These are phyloP conservation scores for Gentiana macrophylla DNA, from an alignment of 257 asterid species.

Conservation along the genomic window DNA sequence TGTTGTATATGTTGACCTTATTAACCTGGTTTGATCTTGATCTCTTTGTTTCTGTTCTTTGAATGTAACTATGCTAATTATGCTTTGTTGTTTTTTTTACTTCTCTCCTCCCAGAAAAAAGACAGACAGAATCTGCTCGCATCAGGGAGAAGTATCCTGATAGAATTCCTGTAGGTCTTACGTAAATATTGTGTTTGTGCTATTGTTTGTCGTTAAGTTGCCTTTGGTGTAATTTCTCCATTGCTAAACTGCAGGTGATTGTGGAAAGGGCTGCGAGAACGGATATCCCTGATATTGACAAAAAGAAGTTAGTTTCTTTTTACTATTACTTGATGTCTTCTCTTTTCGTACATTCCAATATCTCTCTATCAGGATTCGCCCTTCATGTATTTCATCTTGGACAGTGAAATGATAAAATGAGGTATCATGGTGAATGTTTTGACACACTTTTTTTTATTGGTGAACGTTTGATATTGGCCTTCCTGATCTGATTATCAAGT, in stretches of 20 bases:
- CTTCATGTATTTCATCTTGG: no score
- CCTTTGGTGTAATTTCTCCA: not conserved
- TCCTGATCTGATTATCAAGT: no score
- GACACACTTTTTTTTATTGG: no score
- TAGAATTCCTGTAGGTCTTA: conserved; percentile 26
- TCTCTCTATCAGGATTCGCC: no score
- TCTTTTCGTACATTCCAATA: no score
- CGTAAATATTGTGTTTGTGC: not conserved
- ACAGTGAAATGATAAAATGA: no score
- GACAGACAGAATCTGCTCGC: conserved; percentile 32
- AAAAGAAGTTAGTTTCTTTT: conserved; percentile 25
- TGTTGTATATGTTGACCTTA: not conserved
- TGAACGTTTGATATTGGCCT: no score
- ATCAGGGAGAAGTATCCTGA: conserved; percentile 37
- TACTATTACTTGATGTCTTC: not conserved
- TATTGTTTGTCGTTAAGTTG: not conserved
- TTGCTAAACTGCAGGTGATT: conserved; percentile 22
- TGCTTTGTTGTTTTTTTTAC: not conserved
- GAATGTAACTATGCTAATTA: not conserved
- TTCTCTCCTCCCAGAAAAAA: conserved; percentile 16
- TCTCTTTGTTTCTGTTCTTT: not conserved
- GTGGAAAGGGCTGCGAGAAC: conserved; percentile 35
- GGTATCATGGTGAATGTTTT: no score
- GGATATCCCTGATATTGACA: conserved; percentile 35
- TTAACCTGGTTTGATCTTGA: not conserved